Evolutionary conservation across 805 yeast species (phyloP), one percentile per base, ranked within the genome.

Genomic region (Sungouiella thailandica): DNA sequence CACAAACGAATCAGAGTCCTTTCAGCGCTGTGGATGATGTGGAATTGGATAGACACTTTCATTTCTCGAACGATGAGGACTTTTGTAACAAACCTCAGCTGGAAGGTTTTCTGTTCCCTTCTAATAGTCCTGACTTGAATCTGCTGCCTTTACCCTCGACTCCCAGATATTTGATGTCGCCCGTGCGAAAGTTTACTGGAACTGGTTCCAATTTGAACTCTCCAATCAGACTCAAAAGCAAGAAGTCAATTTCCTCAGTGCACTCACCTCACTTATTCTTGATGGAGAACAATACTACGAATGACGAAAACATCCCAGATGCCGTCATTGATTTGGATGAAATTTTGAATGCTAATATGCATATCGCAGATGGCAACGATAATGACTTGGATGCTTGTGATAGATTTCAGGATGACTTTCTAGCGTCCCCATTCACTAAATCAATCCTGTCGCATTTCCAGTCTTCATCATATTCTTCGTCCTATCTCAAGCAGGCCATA

Each of bases 311-410:
- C 32, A 60, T 68, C 4, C 79, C 80, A 1, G 76, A 73, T 44
- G 78, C 80, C 2, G 59, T 71, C 16, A 77, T 76, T 16, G 80
- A 76, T 42, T 52, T 76, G 30, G 81, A 76, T 40, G 70, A 70
- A 18, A 78, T 78, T 8, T 57, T 71, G 17, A 53, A 58, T 34
- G 60, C 62, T 4, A 53, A 53, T 32, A n/a, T n/a, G n/a, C 59
- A 58, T 31, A 53, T 56, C 16, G 58, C 57, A 3, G 50, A 33
- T 2, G 29, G 29, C 20, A 34, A 24, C 29, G 41, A 37, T 12
- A 17, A 20, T 7, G 20, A 31, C 8, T 18, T n/a, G 24, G 29
- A 28, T 14, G 6, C n/a, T 19, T 31, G 29, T 25, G 26, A 35
- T 9, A 39, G 41, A 6, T 53, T 50, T 23, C 13, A 10, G n/a